Evolutionary conservation across 2,329 filamentous ascomycete genomes (phyloP).

Genomic region (Fusarium sp.): DNA sequence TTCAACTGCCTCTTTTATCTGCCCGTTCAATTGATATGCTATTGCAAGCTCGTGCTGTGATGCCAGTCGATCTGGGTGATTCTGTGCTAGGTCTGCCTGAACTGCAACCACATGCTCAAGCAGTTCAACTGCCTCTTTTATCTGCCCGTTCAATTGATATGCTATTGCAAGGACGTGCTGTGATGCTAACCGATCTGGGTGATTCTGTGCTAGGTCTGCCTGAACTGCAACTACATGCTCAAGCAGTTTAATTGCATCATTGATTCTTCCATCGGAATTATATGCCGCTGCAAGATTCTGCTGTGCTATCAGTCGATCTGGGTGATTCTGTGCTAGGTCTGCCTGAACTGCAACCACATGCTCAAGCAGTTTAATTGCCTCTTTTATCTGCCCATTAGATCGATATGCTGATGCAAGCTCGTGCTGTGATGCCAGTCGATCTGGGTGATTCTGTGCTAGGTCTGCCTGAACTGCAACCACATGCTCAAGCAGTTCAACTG

Average conservation of each 20-base stretch:
- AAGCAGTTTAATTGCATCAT: not conserved
- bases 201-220: not conserved
- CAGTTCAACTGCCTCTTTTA: not conserved
- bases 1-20: not conserved
- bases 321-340: not conserved
- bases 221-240: accelerated
- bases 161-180: not conserved
- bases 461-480: not conserved
- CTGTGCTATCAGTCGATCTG: not conserved
- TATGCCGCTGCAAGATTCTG: not conserved
- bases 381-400: not conserved
- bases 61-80: not conserved
- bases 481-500: not conserved
- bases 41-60: accelerated
- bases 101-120: not conserved
- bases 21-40: accelerated
- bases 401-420: accelerated
- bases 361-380: not conserved
- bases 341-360: not conserved
- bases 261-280: too few species aligned
- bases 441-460: not conserved
- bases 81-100: not conserved
- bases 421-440: not conserved
- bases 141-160: not conserved
- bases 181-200: not conserved